Evolutionary conservation across 2,329 filamentous ascomycete species (phyloP).

Genomic region (Teratosphaeria zuluensis): DNA sequence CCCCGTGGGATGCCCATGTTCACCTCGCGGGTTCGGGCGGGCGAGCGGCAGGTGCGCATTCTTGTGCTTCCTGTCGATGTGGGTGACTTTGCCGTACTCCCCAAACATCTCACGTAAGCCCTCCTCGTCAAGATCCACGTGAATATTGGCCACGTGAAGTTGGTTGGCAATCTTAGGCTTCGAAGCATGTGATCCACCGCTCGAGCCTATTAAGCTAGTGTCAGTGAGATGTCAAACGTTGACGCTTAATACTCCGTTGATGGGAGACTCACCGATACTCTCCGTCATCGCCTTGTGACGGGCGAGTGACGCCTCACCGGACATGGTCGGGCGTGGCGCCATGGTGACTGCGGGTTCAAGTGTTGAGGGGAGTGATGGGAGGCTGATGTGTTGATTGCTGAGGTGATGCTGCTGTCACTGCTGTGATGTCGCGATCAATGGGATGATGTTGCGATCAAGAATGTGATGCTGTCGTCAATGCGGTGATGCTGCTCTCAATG

Average conservation of each 20-base stretch:
- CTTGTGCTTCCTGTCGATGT: neutral
- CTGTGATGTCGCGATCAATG: no score
- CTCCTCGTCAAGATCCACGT: neutral
- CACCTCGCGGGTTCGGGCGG: neutral
- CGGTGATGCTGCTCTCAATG: neutral
- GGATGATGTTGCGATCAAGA: no score
- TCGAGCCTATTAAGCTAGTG: neutral
- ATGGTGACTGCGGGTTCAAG: neutral
- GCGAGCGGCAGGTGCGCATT: neutral
- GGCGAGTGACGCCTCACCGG: neutral
- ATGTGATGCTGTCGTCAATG: neutral
- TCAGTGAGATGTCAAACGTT: neutral
- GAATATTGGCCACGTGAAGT: neutral
- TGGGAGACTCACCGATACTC: neutral
- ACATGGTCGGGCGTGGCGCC: neutral
- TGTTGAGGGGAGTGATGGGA: neutral
- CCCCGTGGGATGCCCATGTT: neutral
- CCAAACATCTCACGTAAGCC: neutral
- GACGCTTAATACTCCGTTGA: neutral
- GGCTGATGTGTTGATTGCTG: neutral
- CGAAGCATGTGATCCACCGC: neutral
- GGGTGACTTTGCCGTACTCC: neutral
- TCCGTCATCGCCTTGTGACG: neutral
- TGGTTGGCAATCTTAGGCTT: neutral
- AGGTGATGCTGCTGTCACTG: neutral